Base-by-base conservation (phyloP, 805 yeast genomes). In the Zygosaccharomyces siamensis region DNA sequence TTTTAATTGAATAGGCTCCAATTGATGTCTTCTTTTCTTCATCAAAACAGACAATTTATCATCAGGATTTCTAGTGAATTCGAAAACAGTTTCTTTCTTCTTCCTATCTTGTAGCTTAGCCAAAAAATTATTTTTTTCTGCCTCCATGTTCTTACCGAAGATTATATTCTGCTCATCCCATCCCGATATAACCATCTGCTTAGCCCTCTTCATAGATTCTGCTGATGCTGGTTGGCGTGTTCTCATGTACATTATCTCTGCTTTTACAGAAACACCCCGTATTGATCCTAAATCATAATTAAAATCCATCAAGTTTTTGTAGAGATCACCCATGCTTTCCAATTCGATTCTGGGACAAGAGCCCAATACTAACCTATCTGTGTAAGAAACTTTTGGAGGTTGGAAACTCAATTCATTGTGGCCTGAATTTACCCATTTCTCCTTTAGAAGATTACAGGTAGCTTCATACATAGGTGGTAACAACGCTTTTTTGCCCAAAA, bases 81-180 rank as follows among this genome's bases (percentile, higher is more conserved):
- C 99, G 64, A 93, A 93, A 3, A 93, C 97, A 0, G 99, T 93
- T 64, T 93, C 98, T 59, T 87, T 84, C 44, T 80, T 73, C 38
- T 73, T 66, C 62, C 97, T 75, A 56, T 86, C 77, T 51, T 80
- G 79, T 51, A 93, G 71, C 58, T 81, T 81, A 4, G 80, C 86
- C 55, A 93, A 74, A 60, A 93, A 83, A 37, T 69, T 76, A 23
- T 84, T 75, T 63, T 86, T 87, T 57, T 86, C 93, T 54, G 75
- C 76, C 57, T 87, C 96, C 46, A 76, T 64, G 61, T 88, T 88
- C 27, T 78, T 76, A 20, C 95, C 95, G 63, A 89, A 87, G 46
- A 86, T 65, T 28, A 89, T 69, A 67, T 89, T 89, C 60, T 86
- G 92, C 18, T 80, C 89, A 65, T 92, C 96, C 97, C 98, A 93